Evolutionary conservation across 441 rosid species (phyloP).

Genomic region (Gossypium aridum): DNA sequence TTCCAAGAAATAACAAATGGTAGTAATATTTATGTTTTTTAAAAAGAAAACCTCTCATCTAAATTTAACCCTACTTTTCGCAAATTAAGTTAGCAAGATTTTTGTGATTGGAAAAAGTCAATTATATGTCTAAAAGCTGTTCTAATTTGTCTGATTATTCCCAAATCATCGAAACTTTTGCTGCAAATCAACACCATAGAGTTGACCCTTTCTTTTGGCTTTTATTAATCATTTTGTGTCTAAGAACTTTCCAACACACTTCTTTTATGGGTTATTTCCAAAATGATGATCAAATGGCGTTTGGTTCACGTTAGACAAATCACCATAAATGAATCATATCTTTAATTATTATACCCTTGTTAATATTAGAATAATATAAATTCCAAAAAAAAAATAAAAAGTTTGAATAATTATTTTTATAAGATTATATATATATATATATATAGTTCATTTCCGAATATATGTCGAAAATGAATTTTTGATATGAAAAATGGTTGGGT

Average conservation of each 20-base stretch:
- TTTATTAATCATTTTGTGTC: not conserved
- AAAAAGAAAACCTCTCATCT: not conserved
- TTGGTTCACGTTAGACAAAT: not conserved
- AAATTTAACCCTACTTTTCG: not conserved
- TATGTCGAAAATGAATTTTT: no score
- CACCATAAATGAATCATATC: not conserved
- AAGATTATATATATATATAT: not conserved
- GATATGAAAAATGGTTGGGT: no score
- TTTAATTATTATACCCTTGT: not conserved
- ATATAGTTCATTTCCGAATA: not conserved
- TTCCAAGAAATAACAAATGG: no score
- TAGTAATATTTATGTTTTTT: no score
- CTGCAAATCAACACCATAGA: not conserved
- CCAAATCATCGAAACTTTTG: not conserved
- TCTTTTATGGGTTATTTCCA: not conserved
- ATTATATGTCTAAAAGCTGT: not conserved
- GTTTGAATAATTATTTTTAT: not conserved
- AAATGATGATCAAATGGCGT: not conserved
- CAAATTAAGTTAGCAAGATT: not conserved
- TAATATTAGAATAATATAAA: not conserved
- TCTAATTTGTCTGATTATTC: not conserved
- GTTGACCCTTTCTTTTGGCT: not conserved
- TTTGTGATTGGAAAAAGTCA: not conserved
- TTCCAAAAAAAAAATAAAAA: not conserved
- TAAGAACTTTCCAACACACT: not conserved